Base-by-base conservation (phyloP, 2,329 filamentous ascomycete species). In the Aspergillus candidus region DNA sequence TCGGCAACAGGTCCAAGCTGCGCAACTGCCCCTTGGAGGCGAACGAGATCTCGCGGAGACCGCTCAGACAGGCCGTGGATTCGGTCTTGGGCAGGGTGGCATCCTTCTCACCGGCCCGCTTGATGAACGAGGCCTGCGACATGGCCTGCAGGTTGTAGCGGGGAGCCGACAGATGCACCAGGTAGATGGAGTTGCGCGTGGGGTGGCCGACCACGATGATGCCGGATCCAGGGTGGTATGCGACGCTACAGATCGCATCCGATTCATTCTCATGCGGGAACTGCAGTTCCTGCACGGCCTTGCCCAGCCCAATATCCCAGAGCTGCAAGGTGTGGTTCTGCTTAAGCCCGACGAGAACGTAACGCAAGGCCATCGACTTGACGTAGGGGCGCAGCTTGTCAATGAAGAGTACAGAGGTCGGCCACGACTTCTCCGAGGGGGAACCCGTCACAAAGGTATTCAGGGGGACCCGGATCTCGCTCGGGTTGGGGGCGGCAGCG, bases 321-420 rank as follows among this genome's bases (percentile, higher is more conserved):
- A 98, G 80, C 74, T 98, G 94, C 50, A 98, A 80, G 44, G 91
- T 94, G 71, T 98, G 93, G 69, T 98, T 98, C 68, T 98, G 93
- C 73, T 97, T 96, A 80, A 97, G 88, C 58, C 93, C 93, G 50
- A 98, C 88, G 63, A 98, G 84, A 73, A 98, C 84, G 72, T 98
- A 98, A 49, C 93, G 83, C 51, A 96, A 76, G 38, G 94, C 90
- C 60, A 86, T 85, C 48, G 86, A 84, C 71, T 93, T 95, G 71
- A 84, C 80, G 69, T 94, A 96, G 36, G 93, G 89, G 51, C 90
- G 86, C 68, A 90, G 82, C 75, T 97, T 98, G 71, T 98, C 93
- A 56, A 98, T 82, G 68, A 98, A 85, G 65, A 95, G 79, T 46
- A 98, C 88, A 17, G 93, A 97, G 3, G 91, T 97, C 6, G 94